Evolutionary conservation across 768 basidiomycete genomes (phyloP).

Genomic region (Polyporus arcularius): DNA sequence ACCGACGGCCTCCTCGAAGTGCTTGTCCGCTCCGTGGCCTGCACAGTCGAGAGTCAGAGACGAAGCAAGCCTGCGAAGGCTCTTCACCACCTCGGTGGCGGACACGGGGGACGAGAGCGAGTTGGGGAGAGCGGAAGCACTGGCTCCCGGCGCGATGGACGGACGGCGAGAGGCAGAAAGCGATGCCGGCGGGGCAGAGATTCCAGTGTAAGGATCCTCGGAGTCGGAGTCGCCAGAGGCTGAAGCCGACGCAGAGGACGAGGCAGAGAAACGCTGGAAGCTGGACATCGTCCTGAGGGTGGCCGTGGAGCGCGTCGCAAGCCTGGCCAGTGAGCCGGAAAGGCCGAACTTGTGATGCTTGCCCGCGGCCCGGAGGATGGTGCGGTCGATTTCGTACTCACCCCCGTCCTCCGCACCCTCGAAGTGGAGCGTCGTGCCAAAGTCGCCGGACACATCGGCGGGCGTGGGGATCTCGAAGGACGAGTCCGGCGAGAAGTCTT

Average conservation of each 20-base stretch:
- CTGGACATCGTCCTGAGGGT: slow-evolving; percentile 2
- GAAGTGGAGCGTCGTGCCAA: neutral
- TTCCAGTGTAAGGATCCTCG: neutral
- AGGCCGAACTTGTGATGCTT: slow-evolving; percentile 3
- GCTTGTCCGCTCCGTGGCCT: neutral
- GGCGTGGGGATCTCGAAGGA: neutral
- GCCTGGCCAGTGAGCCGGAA: neutral
- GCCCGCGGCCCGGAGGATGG: slow-evolving; percentile 11
- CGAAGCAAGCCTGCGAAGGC: slow-evolving; percentile 11
- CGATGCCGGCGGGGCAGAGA: slow-evolving; percentile 4
- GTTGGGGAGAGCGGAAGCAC: neutral
- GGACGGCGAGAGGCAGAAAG: slow-evolving; percentile 1
- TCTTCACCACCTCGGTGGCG: slow-evolving; percentile 6
- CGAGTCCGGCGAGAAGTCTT: neutral
- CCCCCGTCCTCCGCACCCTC: slow-evolving; percentile 8
- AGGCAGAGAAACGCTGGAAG: neutral
- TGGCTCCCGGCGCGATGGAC: neutral
- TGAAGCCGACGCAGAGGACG: neutral
- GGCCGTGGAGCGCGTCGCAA: slow-evolving; percentile 7
- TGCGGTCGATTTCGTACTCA: slow-evolving; percentile 11
- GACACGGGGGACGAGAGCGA: slow-evolving; percentile 5
- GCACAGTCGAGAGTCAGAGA: neutral
- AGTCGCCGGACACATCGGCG: neutral
- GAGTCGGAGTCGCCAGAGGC: neutral
- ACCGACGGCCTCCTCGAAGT: slow-evolving; percentile 19